Evolutionary conservation across 2,329 filamentous ascomycete species (phyloP).

Genomic region (Fusarium sororula): DNA sequence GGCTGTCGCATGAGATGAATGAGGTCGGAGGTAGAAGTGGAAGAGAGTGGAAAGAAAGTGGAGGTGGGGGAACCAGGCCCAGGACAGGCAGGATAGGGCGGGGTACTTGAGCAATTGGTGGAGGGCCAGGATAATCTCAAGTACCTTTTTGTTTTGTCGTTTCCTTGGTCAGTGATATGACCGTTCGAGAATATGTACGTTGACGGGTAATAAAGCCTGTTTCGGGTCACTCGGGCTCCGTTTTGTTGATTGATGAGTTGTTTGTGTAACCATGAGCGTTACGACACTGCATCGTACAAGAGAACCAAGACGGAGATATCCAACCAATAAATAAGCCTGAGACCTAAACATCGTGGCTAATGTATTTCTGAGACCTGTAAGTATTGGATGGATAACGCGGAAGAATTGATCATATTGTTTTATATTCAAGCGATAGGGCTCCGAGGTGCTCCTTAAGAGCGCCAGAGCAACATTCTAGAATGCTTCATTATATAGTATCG

Average conservation of each 20-base stretch:
- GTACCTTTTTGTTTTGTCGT: background rate
- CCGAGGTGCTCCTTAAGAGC: background rate
- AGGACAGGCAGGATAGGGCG: background rate
- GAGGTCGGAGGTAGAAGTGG: background rate
- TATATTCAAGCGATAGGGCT: background rate
- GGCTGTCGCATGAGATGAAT: slow-evolving; percentile 26
- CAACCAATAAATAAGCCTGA: background rate
- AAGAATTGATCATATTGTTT: background rate
- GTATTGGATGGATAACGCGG: background rate
- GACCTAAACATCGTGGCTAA: background rate
- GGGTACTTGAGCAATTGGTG: slow-evolving; percentile 12
- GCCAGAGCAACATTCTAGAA: background rate
- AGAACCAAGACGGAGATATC: background rate
- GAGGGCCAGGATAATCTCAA: background rate
- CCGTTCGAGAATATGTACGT: background rate
- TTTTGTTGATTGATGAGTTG: background rate
- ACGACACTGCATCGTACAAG: background rate
- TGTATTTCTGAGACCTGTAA: background rate
- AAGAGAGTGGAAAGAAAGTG: background rate
- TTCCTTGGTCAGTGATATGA: background rate
- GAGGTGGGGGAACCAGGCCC: slow-evolving; percentile 5
- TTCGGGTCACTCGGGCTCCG: slow-evolving; percentile 12
- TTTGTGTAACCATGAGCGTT: slow-evolving; percentile 8
- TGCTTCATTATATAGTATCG: background rate
- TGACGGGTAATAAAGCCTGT: background rate